Base-by-base conservation (phyloP, 768 basidiomycete genomes). In the Daedalea quercina region DNA sequence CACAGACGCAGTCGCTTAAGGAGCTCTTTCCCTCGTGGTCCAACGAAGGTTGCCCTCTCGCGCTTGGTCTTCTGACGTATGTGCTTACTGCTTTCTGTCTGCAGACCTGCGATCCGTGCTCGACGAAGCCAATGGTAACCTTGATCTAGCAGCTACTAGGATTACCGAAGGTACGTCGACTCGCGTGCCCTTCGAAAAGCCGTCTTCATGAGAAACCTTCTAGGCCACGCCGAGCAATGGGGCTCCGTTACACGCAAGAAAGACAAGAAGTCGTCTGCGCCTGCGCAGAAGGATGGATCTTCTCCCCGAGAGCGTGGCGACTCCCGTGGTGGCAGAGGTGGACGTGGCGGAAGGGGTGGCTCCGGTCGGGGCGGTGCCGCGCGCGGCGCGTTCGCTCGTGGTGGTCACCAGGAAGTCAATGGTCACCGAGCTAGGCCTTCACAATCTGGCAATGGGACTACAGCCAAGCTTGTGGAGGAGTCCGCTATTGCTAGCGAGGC, bases 181-280 rank as follows among this genome's bases (percentile, higher is more conserved):
- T 1, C 43, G 55, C 35, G 35, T 55, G 51, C 28, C 53, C 43
- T 54, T 52, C 50, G 54, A 55, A 55, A 47, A 58, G 50, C 51
- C 23, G 54, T 62, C 45, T 55, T 66, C 48, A 63, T 31, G 33
- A 53, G 47, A 23, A 47, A 19, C 54, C 31, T 51, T 48, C 65
- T n/a, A 92, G 90, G 90, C 63, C 75, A 76, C 58, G 85, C 77
- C 44, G 81, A 84, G 66, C 87, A 85, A 63, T 93, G 90, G 90
- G 89, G 80, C 48, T 81, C 87, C 51, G 90, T 90, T 53, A 81
- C 81, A 57, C 85, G 81, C 69, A 92, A 90, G 80, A 93, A 90
- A 74, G 88, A 92, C 68, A 90, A 91, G 76, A 91, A 89, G 70
- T 42, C 57, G 0, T 55, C 71, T 25, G 60, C 76, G 12, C 47